Evolutionary conservation across 139 green algal genomes (phyloP), one percentile per base, ranked within the genome.

Genomic region (Chlamydomonas schloesseri): DNA sequence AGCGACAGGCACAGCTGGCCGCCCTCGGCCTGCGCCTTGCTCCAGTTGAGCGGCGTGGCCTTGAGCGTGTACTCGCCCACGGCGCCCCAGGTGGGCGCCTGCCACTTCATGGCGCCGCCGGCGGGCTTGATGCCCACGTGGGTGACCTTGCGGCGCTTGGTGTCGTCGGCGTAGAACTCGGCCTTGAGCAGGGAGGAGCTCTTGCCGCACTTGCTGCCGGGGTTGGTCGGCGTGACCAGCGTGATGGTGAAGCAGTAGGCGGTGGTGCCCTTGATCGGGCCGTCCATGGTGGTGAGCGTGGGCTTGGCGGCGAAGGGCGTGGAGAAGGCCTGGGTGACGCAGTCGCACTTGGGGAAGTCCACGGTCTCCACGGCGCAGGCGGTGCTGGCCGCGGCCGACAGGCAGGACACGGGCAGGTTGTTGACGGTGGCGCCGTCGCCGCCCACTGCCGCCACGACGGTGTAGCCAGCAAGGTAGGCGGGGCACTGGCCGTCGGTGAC

Each of bases 11-110:
- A 83, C 24, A 83, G 60, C 34, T 55, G 57, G 60, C 33, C 76
- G 62, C 76, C 76, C 1, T 60, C 28, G 0, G 58, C 60, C 76
- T 83, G 58, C 11, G 34, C 60, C 21, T 8, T 26, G 26, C 15
- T 46, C 76, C 76, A 83, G 76, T 83, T 83, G 24, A 83, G 57
- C 24, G 75, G 57, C 57, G 75, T 60, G 29, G 37, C 75, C 75
- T 82, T 82, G 58, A 82, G 28, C 11, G 75, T 82, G 28, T 82
- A 34, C 57, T 82, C 75, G 57, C 57, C 75, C 0, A 14, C 24
- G 42, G 60, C 76, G 60, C 76, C 72, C 26, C 60, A 64, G 36
- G 76, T 26, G 24, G 76, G n/a, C 11, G 62, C 23, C 36, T 31
- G 72, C 9, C 14, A 34, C 60, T 73, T 31, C 3, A 13, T 62